Evolutionary conservation across 2,329 filamentous ascomycete genomes (phyloP).

Genomic region (Phialemoniopsis sp.): DNA sequence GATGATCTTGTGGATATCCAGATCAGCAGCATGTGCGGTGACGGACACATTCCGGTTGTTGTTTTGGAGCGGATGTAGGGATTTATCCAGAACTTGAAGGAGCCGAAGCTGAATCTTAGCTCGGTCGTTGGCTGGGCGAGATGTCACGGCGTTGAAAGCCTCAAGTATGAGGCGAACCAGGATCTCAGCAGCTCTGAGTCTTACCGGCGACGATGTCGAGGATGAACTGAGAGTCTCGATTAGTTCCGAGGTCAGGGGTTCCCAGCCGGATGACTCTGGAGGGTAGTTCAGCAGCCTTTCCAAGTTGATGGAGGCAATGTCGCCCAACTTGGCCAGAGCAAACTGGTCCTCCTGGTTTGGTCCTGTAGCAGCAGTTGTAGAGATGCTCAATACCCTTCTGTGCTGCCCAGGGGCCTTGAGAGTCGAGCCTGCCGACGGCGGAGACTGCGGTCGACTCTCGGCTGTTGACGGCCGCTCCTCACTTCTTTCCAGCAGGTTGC

Average conservation of each 20-base stretch:
- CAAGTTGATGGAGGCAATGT: conserved; percentile 70
- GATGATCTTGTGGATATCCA: conserved; percentile 76
- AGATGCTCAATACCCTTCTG: conserved; percentile 42
- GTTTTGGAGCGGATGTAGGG: conserved; percentile 54
- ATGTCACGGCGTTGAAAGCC: conserved; percentile 50
- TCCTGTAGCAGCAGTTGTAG: conserved; percentile 35
- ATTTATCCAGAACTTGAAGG: conserved; percentile 60
- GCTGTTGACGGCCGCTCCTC: conserved; percentile 20
- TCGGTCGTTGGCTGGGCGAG: conserved; percentile 44
- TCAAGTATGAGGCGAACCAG: conserved; percentile 55
- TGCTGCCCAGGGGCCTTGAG: conserved; percentile 21
- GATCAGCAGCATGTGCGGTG: conserved; percentile 58
- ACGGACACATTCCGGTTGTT: conserved; percentile 49
- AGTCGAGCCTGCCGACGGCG: conserved; percentile 19
- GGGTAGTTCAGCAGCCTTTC: conserved; percentile 66
- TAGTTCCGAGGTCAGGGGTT: conserved; percentile 54
- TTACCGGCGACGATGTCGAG: conserved; percentile 44
- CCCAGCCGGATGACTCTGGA: conserved; percentile 72
- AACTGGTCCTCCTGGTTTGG: conserved; percentile 61
- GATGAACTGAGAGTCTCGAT: conserved; percentile 44
- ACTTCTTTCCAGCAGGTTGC: conserved; percentile 56
- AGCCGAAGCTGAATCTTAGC: conserved; percentile 68
- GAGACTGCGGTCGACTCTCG: conserved; percentile 29
- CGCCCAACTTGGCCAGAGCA: conserved; percentile 69
- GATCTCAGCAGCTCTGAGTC: conserved; percentile 60